Evolutionary conservation across 2,329 filamentous ascomycete genomes (phyloP), one percentile per base, ranked within the genome.

Genomic region (Sporothrix curviconia): DNA sequence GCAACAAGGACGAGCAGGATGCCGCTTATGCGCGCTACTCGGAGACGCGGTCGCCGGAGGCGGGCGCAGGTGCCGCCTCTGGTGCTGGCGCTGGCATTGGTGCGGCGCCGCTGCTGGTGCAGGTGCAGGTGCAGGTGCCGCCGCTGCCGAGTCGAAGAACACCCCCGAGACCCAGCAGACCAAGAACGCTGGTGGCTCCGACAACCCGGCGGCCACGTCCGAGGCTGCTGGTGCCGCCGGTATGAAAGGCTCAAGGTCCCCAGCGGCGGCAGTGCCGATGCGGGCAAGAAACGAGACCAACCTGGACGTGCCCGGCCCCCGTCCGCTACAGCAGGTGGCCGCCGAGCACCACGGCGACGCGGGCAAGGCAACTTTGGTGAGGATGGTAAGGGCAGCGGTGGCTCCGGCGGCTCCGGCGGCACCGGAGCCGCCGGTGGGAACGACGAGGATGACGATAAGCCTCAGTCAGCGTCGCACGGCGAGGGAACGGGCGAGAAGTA

Each of bases 401-500:
- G 36, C 8, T 22, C 36, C 4, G 44, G 14, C 3, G 46, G 37
- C 14, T 30, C 44, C 1, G 22, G 44, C n/a, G 43, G 6, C 14
- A n/a, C 17, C 11, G 19, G 30, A 4, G 50, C 43, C 42, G 47
- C 24, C 12, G 43, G 51, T 25, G 52, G 43, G 34, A 39, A n/a
- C 24, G 59, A 24, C 32, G 42, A n/a, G 44, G 55, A 59, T n/a
- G 60, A 63, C 25, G 61, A 67, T 24, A 63, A 60, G n/a, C 60
- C 66, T 2, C 64, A 64, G 19, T 63, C 61, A 32, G 47, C 72
- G 63, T 73, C 70, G 59, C 64, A 67, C 11, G 68, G 70, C 14
- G 71, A 76, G 60, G 78, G 77, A 1, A 82, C 78, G 0, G 82
- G 82, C 7, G 78, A 83, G 67, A 66, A 80, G 64, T 80, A 79